Conservation (phyloP, 1,284 basidiomycete species). For the Cryptococcus maquisensis region DNA sequence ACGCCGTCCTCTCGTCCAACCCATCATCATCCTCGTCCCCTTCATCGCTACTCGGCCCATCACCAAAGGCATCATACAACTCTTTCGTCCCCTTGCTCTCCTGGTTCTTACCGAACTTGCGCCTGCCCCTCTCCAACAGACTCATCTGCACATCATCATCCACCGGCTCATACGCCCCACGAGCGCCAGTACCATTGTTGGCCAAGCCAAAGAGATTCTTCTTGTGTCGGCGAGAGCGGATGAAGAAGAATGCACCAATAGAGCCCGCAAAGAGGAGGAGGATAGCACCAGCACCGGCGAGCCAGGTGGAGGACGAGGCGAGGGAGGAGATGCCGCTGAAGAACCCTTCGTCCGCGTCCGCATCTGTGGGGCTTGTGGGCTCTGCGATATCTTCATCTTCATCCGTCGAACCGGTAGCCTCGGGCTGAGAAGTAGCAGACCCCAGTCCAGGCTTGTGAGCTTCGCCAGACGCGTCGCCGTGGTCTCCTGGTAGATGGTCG, state of each 20-base stretch:
- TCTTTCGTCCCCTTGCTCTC: slow-evolving; percentile 56
- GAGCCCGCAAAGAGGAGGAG: slow-evolving; percentile 58
- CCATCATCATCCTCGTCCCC: slow-evolving; percentile 25
- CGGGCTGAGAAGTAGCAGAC: slow-evolving; percentile 12
- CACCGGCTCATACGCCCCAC: slow-evolving; percentile 65
- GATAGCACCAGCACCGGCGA: slow-evolving; percentile 74
- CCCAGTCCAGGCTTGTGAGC: slow-evolving; percentile 35
- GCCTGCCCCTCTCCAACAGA: slow-evolving; percentile 51
- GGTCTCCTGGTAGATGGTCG: slow-evolving; percentile 77
- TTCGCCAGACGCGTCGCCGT: slow-evolving; percentile 54
- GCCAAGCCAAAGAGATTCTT: slow-evolving; percentile 45
- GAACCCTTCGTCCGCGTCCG: slow-evolving; percentile 68
- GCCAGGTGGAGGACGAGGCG: slow-evolving; percentile 73
- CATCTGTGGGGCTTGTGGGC: slow-evolving; percentile 17
- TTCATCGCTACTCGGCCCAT: slow-evolving; percentile 49
- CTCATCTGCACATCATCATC: slow-evolving; percentile 72
- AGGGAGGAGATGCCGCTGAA: slow-evolving; percentile 76
- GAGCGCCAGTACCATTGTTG: slow-evolving; percentile 39
- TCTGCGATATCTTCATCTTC: slow-evolving; percentile 15
- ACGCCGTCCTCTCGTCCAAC: slow-evolving; percentile 24
- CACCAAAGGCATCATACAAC: slow-evolving; percentile 87
- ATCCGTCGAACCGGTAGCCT: slow-evolving; percentile 7
- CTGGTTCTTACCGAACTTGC: slow-evolving; percentile 44
- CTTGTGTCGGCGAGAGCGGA: slow-evolving; percentile 58
- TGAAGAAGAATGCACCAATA: slow-evolving; percentile 58